Evolutionary conservation across 1,284 basidiomycete genomes (phyloP), one percentile per base, ranked within the genome.

Genomic region (Leucoagaricus sp.): DNA sequence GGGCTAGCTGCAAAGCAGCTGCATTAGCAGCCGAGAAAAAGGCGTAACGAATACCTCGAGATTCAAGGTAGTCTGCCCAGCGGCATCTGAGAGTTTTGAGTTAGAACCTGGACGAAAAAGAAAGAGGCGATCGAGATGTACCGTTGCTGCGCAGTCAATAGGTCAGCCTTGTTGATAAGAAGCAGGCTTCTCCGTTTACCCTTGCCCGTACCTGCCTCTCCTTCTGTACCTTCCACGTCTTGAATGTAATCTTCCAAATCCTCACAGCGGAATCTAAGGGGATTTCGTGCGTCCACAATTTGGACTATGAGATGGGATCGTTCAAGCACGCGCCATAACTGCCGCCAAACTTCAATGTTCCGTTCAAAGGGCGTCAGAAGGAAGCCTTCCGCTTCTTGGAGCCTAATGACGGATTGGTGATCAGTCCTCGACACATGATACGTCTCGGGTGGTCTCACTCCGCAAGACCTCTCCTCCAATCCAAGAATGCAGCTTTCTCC

Each of bases 21-120:
- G 94, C 94, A 73, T 94, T 90, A 10, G 90, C 84, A 4, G 97
- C 97, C 28, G 96, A 99, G 80, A 97, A 99, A 73, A 99, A 99
- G 0, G 94, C 95, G 66, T 94, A 98, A 58, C 81, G 81, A 48
- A 98, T 83, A 6, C 84, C 83, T 64, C 93, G 80, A 17, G 79
- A 68, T 59, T 98, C 94, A 67, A 99, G 98, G 72, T 97, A 94
- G 65, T 96, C 88, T 26, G 96, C 96, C 97, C 97, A 99, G 53
- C 69, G 65, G 36, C 64, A 63, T 54, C 68, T 74, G 46, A 19
- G 29, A 55, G 12, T 25, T n/a, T 10, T 40, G 23, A 52, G 40
- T 42, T 5, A 33, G 4, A 49, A n/a, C 10, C 19, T 23, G 21
- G 38, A 15, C 31, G 19, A 34, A 5, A 6, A 12, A 34, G n/a